Percentiles rank a stretch among this genome's conserved stretches.
Conservation (phyloP, 495 filamentous ascomycete genomes). For the Podospora didyma region DNA sequence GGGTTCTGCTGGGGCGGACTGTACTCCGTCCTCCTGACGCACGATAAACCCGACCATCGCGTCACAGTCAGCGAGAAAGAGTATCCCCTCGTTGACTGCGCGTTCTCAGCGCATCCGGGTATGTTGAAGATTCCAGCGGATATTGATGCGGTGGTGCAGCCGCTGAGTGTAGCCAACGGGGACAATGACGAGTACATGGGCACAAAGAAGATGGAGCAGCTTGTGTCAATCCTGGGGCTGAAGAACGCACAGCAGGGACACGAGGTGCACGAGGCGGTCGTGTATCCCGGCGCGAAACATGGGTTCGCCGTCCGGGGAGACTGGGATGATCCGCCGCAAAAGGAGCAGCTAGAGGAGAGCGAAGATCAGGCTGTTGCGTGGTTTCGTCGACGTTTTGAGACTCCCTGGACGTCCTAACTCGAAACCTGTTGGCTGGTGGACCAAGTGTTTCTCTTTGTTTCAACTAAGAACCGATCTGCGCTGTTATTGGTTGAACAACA, state of each 20-base stretch:
- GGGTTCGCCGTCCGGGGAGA: constrained; percentile 58
- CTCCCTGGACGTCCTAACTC: not conserved
- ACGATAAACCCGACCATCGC: constrained; percentile 19
- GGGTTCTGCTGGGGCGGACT: constrained; percentile 63
- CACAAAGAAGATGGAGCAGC: constrained; percentile 31
- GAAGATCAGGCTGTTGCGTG: constrained; percentile 47
- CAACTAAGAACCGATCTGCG: no score
- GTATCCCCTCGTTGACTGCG: constrained; percentile 46
- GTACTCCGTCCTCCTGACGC: constrained; percentile 40
- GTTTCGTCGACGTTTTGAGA: constrained; percentile 37
- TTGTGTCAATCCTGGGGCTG: constrained; percentile 39
- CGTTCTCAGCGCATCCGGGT: constrained; percentile 54
- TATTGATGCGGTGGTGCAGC: constrained; percentile 47
- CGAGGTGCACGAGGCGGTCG: constrained; percentile 41
- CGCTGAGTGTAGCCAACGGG: constrained; percentile 53
- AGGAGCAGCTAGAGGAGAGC: constrained; percentile 44
- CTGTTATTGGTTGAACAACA: no score
- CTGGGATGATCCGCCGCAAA: constrained; percentile 37
- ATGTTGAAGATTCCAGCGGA: constrained; percentile 50
- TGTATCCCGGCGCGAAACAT: constrained; percentile 56
- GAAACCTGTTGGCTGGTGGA: no score
- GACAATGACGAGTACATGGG: constrained; percentile 47
- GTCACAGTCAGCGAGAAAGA: constrained; percentile 18
- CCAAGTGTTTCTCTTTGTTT: no score
- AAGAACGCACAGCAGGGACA: constrained; percentile 24